Percentiles rank a stretch among this genome's conserved stretches.
Conservation (phyloP, 257 asterid species). For the Capsicum chinense region DNA sequence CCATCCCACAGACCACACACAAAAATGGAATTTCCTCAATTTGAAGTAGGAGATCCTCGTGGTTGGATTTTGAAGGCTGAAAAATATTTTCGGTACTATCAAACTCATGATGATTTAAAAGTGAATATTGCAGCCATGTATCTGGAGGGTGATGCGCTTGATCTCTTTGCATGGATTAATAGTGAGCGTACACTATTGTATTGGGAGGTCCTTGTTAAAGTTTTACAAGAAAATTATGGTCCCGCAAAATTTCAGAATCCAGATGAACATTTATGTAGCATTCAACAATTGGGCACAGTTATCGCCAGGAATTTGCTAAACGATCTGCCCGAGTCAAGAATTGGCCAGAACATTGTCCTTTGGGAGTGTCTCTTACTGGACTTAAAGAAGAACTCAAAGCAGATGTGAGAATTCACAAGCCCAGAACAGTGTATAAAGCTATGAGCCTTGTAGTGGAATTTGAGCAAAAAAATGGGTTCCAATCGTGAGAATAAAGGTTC, state of each 20-base stretch:
- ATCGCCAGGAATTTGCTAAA: not conserved
- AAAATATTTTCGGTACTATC: not conserved
- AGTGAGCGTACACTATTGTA: not conserved
- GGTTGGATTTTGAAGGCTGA: not conserved
- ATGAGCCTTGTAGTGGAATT: not conserved
- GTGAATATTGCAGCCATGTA: conserved; percentile 20
- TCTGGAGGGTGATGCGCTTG: conserved; percentile 23
- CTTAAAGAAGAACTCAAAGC: not conserved
- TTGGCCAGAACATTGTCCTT: not conserved
- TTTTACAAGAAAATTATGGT: conserved; percentile 12
- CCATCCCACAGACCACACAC: not conserved
- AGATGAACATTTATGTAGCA: conserved; percentile 15
- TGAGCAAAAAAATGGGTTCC: not conserved
- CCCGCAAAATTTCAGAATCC: not conserved
- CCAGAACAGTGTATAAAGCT: not conserved
- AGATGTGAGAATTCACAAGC: not conserved
- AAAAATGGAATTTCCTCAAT: not conserved
- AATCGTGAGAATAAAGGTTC: not conserved
- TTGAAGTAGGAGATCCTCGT: not conserved
- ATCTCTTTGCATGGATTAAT: not conserved
- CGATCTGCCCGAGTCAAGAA: not conserved
- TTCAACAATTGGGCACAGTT: not conserved
- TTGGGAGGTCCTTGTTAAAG: conserved; percentile 10
- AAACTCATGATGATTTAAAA: not conserved
- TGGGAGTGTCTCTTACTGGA: not conserved